Evolutionary conservation across 495 filamentous ascomycete genomes (phyloP).

Genomic region (Antarctomyces pellizariae): DNA sequence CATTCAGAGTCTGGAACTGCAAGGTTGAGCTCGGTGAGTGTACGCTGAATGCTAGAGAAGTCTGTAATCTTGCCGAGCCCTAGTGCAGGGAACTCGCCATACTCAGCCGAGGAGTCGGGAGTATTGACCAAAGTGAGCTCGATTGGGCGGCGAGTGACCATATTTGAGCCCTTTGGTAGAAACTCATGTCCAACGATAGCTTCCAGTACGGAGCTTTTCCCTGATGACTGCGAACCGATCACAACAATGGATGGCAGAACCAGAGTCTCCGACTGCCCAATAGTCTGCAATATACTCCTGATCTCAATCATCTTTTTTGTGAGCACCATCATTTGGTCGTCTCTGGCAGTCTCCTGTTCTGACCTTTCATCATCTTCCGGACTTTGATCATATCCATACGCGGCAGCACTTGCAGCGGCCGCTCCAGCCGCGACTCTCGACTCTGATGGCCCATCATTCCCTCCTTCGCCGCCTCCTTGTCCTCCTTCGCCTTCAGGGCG

Average conservation of each 20-base stretch:
- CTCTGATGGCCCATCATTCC: constrained; percentile 33
- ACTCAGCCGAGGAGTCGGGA: constrained; percentile 70
- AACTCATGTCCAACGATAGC: constrained; percentile 98
- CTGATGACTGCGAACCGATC: constrained; percentile 93
- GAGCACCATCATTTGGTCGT: constrained; percentile 99
- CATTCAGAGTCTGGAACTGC: constrained; percentile 78
- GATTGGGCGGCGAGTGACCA: constrained; percentile 92
- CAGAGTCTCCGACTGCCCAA: constrained; percentile 73
- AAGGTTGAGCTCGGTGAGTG: constrained; percentile 81
- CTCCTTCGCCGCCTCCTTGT: constrained; percentile 18
- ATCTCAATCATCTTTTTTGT: constrained; percentile 99
- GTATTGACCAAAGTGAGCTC: constrained; percentile 95
- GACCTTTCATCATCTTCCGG: constrained; percentile 44
- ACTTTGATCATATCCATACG: constrained; percentile 53
- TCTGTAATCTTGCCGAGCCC: constrained; percentile 81
- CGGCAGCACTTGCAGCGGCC: constrained; percentile 34
- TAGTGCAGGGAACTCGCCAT: constrained; percentile 88
- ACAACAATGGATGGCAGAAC: constrained; percentile 92
- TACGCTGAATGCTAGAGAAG: constrained; percentile 79
- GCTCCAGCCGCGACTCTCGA: constrained; percentile 33
- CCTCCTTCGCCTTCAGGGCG: constrained; percentile 12
- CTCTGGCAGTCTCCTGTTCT: constrained; percentile 37
- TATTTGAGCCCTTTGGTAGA: constrained; percentile 88
- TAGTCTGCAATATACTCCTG: constrained; percentile 63
- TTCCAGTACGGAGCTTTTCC: constrained; percentile 93